Evolutionary conservation across 2,329 filamentous ascomycete genomes (phyloP), one percentile per base, ranked within the genome.

Genomic region (Epichloe sylvatica): DNA sequence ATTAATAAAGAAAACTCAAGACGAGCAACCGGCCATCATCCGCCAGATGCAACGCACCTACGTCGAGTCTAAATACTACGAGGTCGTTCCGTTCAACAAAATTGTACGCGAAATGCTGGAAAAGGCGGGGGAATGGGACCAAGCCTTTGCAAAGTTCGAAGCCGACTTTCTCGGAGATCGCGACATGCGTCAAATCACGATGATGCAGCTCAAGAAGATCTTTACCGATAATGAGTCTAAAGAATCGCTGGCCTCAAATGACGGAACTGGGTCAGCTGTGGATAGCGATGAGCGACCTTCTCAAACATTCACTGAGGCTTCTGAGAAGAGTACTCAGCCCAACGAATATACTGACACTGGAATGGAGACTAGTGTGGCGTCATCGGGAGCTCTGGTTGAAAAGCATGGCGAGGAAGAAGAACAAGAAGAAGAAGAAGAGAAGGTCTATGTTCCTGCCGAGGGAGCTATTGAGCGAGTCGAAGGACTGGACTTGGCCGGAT

Each of bases 101-200:
- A 85, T 91, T 7, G 79, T 96, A 46, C 82, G 91, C 56, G 85
- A 87, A 50, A 92, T 95, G 73, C 82, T 97, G 55, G 90, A 96
- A 62, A 94, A 86, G 57, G 90, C 91, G 4, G 82, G 19, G 19
- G 87, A 90, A 55, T 98, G 92, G 92, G 94, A 98, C 60, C 81
- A 84, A 23, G 81, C 81, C 0, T 98, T 98, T 68, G 76, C 81
- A 50, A 85, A 92, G 49, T 97, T 98, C 52, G 94, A 98, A 63
- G 80, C 82, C 41, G 86, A 94, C 58, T 98, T 91, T 67, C 84
- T 98, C 59, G 91, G 91, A 0, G 94, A 98, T 64, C 97, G 94
- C 61, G 92, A 98, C 68, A 94, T 98, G 60, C 80, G 89, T 54
- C 82, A 92, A 59, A 72, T 98, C 53, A 94, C 92, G 12, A 88